Evolutionary conservation across 108 stramenopile genomes (phyloP), one percentile per base, ranked within the genome.

Genomic region (Pseudonitzschia multiseries): DNA sequence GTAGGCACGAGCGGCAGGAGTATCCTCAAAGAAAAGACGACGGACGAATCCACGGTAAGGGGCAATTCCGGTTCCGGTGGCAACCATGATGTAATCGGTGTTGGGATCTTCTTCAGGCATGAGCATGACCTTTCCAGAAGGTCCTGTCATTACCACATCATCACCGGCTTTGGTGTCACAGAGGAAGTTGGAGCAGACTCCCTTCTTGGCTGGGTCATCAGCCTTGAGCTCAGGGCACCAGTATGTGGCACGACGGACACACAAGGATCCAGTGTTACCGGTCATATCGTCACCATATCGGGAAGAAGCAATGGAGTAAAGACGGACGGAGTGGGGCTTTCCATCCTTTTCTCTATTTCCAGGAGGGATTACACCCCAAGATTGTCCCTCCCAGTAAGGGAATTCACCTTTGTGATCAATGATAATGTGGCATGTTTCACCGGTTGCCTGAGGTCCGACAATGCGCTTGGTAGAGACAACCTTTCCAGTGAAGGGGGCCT

Each of bases 321-420:
- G 90, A 72, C 98, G 93, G 60, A 96, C 96, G 44, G 91, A 82
- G 83, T 97, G 93, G 42, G 96, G 98, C 88, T 98, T 98, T 70
- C 96, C 96, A 72, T 96, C 94, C 92, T 97, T 98, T 75, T 92
- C 91, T 50, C 88, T 85, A 29, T 59, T 73, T 54, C 98, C 98
- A 29, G 96, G 96, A 33, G 98, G 96, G 50, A 98, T 91, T 46
- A 98, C 96, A 65, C 93, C 98, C 91, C 92, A 97, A 46, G 96
- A 97, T 83, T 98, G 98, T 42, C 98, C 98, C 83, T 98, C 98
- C 90, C 95, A 96, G 89, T 96, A 98, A 28, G 98, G 98, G 81
- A 97, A 95, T 72, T 97, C 85, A 21, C 97, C 98, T 43, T 95
- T 86, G 93, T 98, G 98, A 60, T 96, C 96, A 84, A 98, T 97